Evolutionary conservation across 2,329 filamentous ascomycete species (phyloP), one percentile per base, ranked within the genome.

Genomic region (Nectriaceae sp.): DNA sequence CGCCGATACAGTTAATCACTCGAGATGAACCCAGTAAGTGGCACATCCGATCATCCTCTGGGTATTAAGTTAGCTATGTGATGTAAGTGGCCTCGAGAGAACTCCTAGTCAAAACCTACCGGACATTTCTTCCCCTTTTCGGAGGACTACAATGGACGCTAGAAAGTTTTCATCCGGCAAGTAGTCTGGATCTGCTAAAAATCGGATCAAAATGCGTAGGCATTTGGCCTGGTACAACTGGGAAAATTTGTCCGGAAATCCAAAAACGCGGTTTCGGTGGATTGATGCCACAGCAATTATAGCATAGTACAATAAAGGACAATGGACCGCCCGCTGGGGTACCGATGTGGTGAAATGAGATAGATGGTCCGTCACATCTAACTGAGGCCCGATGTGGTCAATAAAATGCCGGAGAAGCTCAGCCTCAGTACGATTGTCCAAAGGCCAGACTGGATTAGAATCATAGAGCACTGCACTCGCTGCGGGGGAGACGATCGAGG

Each of bases 191-290:
- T 71, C 61, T 21, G 66, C 61, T 11, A 70, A 65, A 1, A 70
- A 59, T 10, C 66, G 63, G 4, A 75, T 64, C 3, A 75, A 62
- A 40, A 73, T 65, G 16, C 66, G 63, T 15, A 74, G 65, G 22
- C 71, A 73, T 49, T 69, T 61, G 42, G 65, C 70, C 48, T 75
- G 72, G 47, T 75, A 75, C 16, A 66, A 58, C 1, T 71, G 63
- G 4, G 70, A 68, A 3, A 66, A 67, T 36, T 68, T 66, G 4
- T 60, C 52, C 5, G 56, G 36, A 1, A 52, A 20, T 4, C 52
- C 55, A 4, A 50, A 48, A 21, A 49, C 52, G 20, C 47, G 37
- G 35, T 52, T 54, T 1, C 58, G 35, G 8, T 64, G 61, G 10
- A 59, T 53, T 1, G 61, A 60, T 4, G 62, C 57, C 21, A 60